Base-by-base conservation (phyloP, 371 early-diverging fungal genomes). In the Mortierella sp. region DNA sequence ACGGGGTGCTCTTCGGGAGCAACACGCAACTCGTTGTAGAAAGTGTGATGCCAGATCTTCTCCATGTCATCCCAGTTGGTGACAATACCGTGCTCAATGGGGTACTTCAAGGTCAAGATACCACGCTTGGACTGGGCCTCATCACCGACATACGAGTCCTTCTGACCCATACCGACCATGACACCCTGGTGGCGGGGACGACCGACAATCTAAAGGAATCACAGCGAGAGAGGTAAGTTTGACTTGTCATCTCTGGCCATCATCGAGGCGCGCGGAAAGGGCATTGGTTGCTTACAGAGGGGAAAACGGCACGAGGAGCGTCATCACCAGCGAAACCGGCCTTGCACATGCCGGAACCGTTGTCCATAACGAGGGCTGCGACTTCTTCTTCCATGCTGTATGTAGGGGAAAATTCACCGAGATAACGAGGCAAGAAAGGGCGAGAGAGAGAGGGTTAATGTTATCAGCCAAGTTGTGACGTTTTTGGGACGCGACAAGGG, bases 41-140 rank as follows among this genome's bases (percentile, higher is more conserved):
- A 98, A 41, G 95, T 88, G 73, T 96, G 90, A 71, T 92, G 90
- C 98, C 98, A 98, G 63, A 98, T 95, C 62, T 87, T 85, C 82
- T 97, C 97, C 97, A 97, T 96, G 71, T 96, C 97, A 65, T 92
- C 94, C 94, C 98, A 98, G 81, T 96, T 91, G 44, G 90, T 94
- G 41, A 97, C 93, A 69, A 97, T 90, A 53, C 98, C 98, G 76
- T 97, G 34, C 80, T 96, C 94, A 73, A 98, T 89, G 39, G 98
- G 98, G 74, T 97, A 97, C 71, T 87, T 90, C 66, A 98, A 88
- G 60, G 90, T 90, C 52, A 97, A 85, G 49, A 96, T 83, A 7
- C 96, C 97, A 28, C 97, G 90, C 43, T 94, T 82, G 64, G 95
- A 96, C 80, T 95, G 94, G 6, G 96, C 97, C 69, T 92, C 91